phyloP scores from a whole-genome alignment of 2,329 filamentous ascomycete species.

The Fusarium praegraminearum region DNA sequence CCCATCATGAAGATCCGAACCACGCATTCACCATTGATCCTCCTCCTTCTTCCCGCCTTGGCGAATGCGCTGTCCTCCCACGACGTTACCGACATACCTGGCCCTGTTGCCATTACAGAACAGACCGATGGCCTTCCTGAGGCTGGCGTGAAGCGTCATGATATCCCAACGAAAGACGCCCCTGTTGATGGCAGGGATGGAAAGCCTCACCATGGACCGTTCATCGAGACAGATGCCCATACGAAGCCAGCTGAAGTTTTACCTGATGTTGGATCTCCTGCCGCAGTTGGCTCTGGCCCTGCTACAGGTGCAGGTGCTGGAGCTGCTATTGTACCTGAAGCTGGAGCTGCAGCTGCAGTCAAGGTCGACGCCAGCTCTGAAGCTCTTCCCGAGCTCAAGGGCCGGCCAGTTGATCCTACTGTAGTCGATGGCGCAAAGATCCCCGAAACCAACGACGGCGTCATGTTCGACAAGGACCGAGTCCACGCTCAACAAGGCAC shows the following conservation, averaged over 20 bases:
- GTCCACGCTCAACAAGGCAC: slow-evolving; percentile 84
- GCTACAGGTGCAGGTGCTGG: not conserved
- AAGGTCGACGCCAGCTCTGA: slow-evolving; percentile 51
- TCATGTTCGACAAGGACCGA: slow-evolving; percentile 91
- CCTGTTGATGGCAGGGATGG: slow-evolving; percentile 94
- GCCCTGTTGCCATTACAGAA: slow-evolving; percentile 46
- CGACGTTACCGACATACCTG: slow-evolving; percentile 40
- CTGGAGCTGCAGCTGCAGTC: slow-evolving; percentile 16
- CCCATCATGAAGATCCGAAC: slow-evolving; percentile 70
- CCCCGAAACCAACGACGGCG: slow-evolving; percentile 77
- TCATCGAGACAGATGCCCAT: slow-evolving; percentile 68
- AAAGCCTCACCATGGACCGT: slow-evolving; percentile 90
- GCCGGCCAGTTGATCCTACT: slow-evolving; percentile 64
- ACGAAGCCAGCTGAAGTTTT: slow-evolving; percentile 43
- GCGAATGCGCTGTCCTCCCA: slow-evolving; percentile 58
- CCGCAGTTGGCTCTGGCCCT: slow-evolving; percentile 19
- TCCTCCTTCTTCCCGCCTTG: slow-evolving; percentile 70
- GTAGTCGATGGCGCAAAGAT: slow-evolving; percentile 71
- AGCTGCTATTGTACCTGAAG: slow-evolving; percentile 7
- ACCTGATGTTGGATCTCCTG: slow-evolving; percentile 9
- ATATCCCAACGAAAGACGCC: slow-evolving; percentile 74
- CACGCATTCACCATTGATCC: slow-evolving; percentile 65
- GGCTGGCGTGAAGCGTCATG: slow-evolving; percentile 53
- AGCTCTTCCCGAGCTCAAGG: slow-evolving; percentile 60
- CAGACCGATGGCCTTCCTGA: slow-evolving; percentile 44